Percentiles rank a stretch among this genome's conserved stretches.
phyloP scores from a whole-genome alignment of 176 grass and related monocot genomes.

The Ananas comosus region DNA sequence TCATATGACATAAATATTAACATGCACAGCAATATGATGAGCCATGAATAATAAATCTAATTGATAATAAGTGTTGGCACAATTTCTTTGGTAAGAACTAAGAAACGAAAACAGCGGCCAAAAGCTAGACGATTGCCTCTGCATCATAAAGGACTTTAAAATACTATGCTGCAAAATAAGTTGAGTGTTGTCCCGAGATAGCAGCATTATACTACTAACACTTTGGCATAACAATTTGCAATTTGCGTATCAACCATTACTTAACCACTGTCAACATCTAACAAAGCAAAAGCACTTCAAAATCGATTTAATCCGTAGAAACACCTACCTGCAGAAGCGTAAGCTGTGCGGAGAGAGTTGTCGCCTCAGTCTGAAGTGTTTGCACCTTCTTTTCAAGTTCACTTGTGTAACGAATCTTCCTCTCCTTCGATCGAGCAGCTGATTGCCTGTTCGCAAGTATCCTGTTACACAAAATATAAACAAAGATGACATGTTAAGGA shows the following conservation, averaged over 20 bases:
- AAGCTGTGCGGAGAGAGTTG: slow-evolving; percentile 93
- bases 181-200: not conserved
- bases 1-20: no score
- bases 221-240: not conserved
- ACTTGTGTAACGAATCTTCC: slow-evolving; percentile 80
- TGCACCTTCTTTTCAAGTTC: slow-evolving; percentile 98
- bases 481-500: not conserved
- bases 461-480: slow-evolving; percentile 23
- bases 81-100: no score
- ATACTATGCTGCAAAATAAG: not conserved
- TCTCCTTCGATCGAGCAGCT: slow-evolving; percentile 90
- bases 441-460: slow-evolving; percentile 92
- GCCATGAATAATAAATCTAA: no score
- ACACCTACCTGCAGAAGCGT: slow-evolving; percentile 73
- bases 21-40: no score
- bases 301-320: not conserved
- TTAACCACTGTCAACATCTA: not conserved
- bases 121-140: no score
- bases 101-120: no score
- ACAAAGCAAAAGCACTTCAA: not conserved
- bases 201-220: not conserved
- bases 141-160: no score
- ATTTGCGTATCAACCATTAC: not conserved
- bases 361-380: slow-evolving; percentile 96
- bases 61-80: no score